Conservation (phyloP, 805 yeast species). For the Saccharomycopsis microspora region DNA sequence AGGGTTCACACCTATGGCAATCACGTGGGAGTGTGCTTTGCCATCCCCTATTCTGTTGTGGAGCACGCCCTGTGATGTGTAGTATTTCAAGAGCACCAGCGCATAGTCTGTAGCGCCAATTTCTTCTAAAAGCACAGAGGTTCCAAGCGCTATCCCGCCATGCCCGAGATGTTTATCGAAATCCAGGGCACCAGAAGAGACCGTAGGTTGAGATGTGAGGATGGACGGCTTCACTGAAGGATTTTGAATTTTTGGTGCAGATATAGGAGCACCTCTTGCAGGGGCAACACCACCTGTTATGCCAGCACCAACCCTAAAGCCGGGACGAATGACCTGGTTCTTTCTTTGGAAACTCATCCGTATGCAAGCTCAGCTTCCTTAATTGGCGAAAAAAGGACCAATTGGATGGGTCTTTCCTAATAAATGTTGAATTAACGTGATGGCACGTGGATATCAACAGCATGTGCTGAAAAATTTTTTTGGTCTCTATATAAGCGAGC, state of each 20-base stretch:
- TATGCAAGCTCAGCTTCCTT: no score
- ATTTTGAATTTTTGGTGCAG: neutral
- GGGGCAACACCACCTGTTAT: neutral
- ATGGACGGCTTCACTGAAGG: conserved; percentile 48
- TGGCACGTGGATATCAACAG: no score
- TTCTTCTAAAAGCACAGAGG: conserved; percentile 64
- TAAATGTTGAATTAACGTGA: no score
- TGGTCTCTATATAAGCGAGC: no score
- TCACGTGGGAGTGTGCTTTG: conserved; percentile 10
- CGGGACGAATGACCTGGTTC: conserved; percentile 4
- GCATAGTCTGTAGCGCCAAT: conserved; percentile 82
- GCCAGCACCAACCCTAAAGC: neutral
- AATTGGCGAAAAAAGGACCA: no score
- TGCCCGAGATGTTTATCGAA: conserved; percentile 63
- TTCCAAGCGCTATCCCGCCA: conserved; percentile 77
- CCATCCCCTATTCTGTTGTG: conserved; percentile 37
- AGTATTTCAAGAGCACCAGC: conserved; percentile 53
- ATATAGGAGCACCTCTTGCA: neutral
- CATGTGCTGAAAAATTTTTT: no score
- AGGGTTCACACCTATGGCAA: conserved; percentile 1
- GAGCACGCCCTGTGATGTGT: conserved; percentile 65
- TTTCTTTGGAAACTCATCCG: conserved; percentile 14
- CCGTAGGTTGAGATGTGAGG: conserved; percentile 59
- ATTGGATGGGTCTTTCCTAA: no score
- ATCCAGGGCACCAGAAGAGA: conserved; percentile 73